These are phyloP conservation scores for Astragalus glycyphyllos DNA, from an alignment of 306 rosid species.

Conservation along the genomic window DNA sequence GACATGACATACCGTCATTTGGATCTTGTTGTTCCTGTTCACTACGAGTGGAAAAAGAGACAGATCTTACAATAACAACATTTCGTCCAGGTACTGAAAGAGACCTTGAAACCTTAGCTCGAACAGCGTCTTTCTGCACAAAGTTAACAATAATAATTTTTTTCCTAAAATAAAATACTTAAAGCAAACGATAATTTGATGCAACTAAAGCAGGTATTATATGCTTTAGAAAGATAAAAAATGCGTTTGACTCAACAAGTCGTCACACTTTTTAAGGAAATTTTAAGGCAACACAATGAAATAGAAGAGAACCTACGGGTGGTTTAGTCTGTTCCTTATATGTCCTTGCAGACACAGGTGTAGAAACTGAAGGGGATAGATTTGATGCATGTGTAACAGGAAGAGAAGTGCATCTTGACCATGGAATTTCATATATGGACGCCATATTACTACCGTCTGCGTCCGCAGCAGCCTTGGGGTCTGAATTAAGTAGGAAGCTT, in stretches of 20 bases:
- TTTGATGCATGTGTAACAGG: constrained; percentile 77
- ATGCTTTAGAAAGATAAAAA: constrained; percentile 26
- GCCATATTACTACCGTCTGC: constrained; percentile 62
- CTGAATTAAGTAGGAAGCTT: constrained; percentile 80
- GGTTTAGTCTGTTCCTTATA: constrained; percentile 63
- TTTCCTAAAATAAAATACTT: background rate
- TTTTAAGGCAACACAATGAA: too few relatives aligned
- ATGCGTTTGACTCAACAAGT: constrained; percentile 27
- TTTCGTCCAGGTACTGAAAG: constrained; percentile 81
- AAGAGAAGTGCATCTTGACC: constrained; percentile 86
- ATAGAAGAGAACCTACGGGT: constrained; percentile 56
- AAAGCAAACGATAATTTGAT: constrained; percentile 31
- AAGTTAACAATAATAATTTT: constrained; percentile 39
- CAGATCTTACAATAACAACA: constrained; percentile 80
- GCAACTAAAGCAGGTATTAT: constrained; percentile 30
- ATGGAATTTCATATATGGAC: constrained; percentile 57
- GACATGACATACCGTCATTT: constrained; percentile 63
- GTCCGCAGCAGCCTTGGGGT: constrained; percentile 44
- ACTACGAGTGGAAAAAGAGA: constrained; percentile 62
- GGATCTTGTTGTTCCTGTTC: constrained; percentile 58
- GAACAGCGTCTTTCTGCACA: constrained; percentile 70
- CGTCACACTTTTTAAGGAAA: too few relatives aligned
- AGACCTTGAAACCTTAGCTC: constrained; percentile 83
- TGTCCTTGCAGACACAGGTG: constrained; percentile 75
- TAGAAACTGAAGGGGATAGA: constrained; percentile 68